These are phyloP conservation scores for Vigna angularis DNA, from an alignment of 306 rosid species.

Conservation along the genomic window DNA sequence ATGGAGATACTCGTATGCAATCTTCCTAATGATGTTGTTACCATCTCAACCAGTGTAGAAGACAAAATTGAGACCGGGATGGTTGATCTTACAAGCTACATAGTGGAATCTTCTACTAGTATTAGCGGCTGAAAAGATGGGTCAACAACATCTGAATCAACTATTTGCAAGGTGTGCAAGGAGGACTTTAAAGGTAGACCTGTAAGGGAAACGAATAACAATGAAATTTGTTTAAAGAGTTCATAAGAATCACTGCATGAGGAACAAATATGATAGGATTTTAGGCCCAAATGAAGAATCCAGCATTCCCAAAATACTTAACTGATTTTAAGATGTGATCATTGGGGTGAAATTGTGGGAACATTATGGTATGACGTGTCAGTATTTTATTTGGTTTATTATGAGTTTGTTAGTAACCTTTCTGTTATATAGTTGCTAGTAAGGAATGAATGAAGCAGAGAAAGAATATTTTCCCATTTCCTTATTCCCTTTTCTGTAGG, in stretches of 20 bases:
- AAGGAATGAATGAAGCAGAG: too few relatives aligned
- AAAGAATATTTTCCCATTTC: too few relatives aligned
- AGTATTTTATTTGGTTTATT: too few relatives aligned
- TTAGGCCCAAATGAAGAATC: too few relatives aligned
- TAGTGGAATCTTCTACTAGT: slow-evolving; percentile 55
- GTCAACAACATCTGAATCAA: slow-evolving; percentile 65
- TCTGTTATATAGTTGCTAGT: too few relatives aligned
- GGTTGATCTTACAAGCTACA: slow-evolving; percentile 66
- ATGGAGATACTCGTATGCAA: slow-evolving; percentile 45
- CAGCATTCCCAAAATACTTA: too few relatives aligned
- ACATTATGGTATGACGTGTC: too few relatives aligned
- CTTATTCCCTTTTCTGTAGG: too few relatives aligned
- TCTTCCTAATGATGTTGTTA: slow-evolving; percentile 45
- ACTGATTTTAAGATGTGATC: too few relatives aligned
- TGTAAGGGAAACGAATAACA: slow-evolving; percentile 48
- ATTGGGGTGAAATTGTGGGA: too few relatives aligned
- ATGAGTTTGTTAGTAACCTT: too few relatives aligned
- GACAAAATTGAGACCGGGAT: slow-evolving; percentile 76
- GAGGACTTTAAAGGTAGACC: slow-evolving; percentile 52
- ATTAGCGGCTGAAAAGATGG: slow-evolving; percentile 69
- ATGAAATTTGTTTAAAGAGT: slow-evolving; percentile 50
- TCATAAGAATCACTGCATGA: slow-evolving; percentile 47
- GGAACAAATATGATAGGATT: slow-evolving; percentile 30
- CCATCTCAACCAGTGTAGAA: slow-evolving; percentile 56
- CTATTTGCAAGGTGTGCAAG: slow-evolving; percentile 61